A percentile compares a stretch with the other conserved stretches of the same genome.
Evolutionary conservation across 495 filamentous ascomycete species (phyloP).

Genomic region (Daldinia concentrica): DNA sequence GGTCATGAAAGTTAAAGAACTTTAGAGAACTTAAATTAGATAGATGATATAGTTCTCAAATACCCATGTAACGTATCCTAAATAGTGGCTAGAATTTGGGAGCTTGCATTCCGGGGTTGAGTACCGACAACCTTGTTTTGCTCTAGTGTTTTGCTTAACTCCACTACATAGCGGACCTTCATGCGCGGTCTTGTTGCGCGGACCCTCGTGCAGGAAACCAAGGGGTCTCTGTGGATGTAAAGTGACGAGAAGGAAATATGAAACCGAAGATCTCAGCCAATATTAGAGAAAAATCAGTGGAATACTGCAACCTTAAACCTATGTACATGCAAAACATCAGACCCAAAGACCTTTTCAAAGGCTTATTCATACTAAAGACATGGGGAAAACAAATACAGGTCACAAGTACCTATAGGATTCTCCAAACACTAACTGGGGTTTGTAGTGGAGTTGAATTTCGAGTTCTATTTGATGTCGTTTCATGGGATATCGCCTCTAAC

Average conservation of each 20-base stretch:
- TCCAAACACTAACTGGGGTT: not conserved
- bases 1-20: not conserved
- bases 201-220: conserved; percentile 9
- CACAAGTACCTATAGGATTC: conserved; percentile 2
- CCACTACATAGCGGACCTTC: conserved; percentile 13
- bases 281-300: not conserved
- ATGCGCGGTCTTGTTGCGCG: not conserved
- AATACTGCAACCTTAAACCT: not conserved
- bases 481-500: conserved; percentile 2
- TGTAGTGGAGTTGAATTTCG: conserved; percentile 18
- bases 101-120: conserved; percentile 8
- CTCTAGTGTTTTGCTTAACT: conserved; percentile 4
- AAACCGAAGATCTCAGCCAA: conserved; percentile 15
- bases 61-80: not conserved
- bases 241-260: conserved; percentile 15
- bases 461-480: conserved; percentile 14
- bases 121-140: conserved; percentile 19
- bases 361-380: not conserved
- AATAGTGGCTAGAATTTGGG: not conserved
- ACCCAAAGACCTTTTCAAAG: not conserved
- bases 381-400: not conserved
- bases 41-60: not conserved
- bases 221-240: conserved; percentile 7
- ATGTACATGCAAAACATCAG: not conserved
- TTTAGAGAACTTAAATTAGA: not conserved